Evolutionary conservation across 331 rosid species (phyloP).

Genomic region (Phaseolus coccineus): DNA sequence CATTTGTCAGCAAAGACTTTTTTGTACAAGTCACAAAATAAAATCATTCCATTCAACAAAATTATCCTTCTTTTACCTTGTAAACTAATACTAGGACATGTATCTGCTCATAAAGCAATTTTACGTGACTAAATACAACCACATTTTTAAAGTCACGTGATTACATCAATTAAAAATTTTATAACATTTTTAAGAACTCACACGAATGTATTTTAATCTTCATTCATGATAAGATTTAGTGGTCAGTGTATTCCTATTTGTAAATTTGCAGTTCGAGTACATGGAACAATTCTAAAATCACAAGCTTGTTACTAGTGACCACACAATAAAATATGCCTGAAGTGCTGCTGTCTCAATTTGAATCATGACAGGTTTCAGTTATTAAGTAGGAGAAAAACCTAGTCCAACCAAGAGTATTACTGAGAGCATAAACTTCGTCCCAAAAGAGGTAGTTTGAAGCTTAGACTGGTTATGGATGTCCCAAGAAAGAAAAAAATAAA

Average conservation of each 20-base stretch:
- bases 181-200: too few relatives aligned
- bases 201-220: background rate
- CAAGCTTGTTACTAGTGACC: conserved; percentile 17
- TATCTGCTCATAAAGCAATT: background rate
- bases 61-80: background rate
- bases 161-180: background rate
- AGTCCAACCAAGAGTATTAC: conserved; percentile 3
- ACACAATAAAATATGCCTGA: background rate
- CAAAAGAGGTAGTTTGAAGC: background rate
- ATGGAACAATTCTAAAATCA: background rate
- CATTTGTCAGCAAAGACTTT: conserved; percentile 52
- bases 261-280: too few relatives aligned
- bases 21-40: background rate
- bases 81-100: background rate
- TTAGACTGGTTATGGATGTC: background rate
- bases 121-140: too few relatives aligned
- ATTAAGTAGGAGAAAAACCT: background rate
- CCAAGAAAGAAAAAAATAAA: background rate
- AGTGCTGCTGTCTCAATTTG: background rate
- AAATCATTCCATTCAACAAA: background rate
- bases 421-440: background rate
- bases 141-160: background rate
- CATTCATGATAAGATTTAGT: background rate
- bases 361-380: background rate
- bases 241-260: background rate